These are phyloP conservation scores for Mortierella alpina DNA, from an alignment of 192 early-diverging fungal species.

Conservation along the genomic window DNA sequence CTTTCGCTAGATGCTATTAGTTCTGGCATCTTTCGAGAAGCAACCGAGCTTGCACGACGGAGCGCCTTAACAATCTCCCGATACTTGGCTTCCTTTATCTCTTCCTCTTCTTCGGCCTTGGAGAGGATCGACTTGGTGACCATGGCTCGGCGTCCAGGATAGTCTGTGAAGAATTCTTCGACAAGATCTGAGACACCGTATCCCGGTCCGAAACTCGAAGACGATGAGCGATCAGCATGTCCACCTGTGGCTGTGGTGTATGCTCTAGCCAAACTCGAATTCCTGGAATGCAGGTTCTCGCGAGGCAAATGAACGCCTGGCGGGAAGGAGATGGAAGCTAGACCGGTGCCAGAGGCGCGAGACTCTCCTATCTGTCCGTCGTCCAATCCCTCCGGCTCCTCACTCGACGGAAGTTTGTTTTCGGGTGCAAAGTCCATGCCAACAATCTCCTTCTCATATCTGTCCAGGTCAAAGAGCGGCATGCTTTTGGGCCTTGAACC, in stretches of 20 bases:
- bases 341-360: too few species aligned
- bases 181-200: background rate
- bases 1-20: too few species aligned
- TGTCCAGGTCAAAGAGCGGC: constrained; percentile 32
- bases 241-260: background rate
- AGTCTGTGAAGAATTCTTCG: background rate
- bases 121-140: background rate
- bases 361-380: background rate
- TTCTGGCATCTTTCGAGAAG: constrained; percentile 4
- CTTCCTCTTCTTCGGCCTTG: constrained; percentile 9
- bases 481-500: constrained; percentile 28
- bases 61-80: constrained; percentile 39
- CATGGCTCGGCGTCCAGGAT: background rate
- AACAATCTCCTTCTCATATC: constrained; percentile 39
- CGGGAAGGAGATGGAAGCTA: too few species aligned
- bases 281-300: background rate
- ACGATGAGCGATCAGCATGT: background rate
- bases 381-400: background rate
- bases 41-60: constrained; percentile 24
- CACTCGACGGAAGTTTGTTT: background rate
- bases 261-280: background rate
- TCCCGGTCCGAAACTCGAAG: background rate
- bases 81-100: constrained; percentile 27
- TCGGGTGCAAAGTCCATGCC: background rate
- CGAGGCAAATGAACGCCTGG: too few species aligned